Conservation (phyloP, 148 eudicot genomes). For the Fagopyrum esculentum region DNA sequence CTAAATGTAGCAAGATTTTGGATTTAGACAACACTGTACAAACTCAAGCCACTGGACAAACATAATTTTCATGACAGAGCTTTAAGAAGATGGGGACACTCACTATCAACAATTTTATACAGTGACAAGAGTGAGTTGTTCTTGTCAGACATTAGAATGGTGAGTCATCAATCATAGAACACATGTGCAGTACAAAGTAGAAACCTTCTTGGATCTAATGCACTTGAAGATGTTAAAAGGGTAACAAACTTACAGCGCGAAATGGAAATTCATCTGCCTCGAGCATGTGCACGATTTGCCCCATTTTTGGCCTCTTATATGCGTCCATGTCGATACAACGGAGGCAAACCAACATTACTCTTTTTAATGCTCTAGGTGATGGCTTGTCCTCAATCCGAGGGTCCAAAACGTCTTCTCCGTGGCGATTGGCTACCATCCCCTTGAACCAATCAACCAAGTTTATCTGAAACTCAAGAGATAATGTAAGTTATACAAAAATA, state of each 20-base stretch:
- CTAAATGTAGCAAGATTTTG: neutral
- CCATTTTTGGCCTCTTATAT: constrained; percentile 88
- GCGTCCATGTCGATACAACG: constrained; percentile 88
- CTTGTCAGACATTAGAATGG: neutral
- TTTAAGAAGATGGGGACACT: neutral
- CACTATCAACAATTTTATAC: neutral
- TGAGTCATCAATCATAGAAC: neutral
- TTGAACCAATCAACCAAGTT: constrained; percentile 98
- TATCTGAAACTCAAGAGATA: constrained; percentile 45
- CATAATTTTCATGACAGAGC: neutral
- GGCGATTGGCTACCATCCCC: constrained; percentile 77
- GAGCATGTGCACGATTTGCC: constrained; percentile 94
- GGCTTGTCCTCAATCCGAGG: constrained; percentile 53
- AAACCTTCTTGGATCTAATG: too few species aligned
- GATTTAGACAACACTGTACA: neutral
- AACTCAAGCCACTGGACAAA: neutral
- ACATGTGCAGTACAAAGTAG: neutral
- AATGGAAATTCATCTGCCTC: constrained; percentile 92
- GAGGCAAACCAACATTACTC: constrained; percentile 76
- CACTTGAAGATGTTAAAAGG: neutral
- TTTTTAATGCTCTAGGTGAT: constrained; percentile 67
- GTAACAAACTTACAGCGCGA: constrained; percentile 48
- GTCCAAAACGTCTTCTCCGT: constrained; percentile 72
- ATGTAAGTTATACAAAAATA: neutral
- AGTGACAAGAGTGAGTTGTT: neutral